Evolutionary conservation across 2,329 filamentous ascomycete genomes (phyloP).

Genomic region (Catunica adiposa): DNA sequence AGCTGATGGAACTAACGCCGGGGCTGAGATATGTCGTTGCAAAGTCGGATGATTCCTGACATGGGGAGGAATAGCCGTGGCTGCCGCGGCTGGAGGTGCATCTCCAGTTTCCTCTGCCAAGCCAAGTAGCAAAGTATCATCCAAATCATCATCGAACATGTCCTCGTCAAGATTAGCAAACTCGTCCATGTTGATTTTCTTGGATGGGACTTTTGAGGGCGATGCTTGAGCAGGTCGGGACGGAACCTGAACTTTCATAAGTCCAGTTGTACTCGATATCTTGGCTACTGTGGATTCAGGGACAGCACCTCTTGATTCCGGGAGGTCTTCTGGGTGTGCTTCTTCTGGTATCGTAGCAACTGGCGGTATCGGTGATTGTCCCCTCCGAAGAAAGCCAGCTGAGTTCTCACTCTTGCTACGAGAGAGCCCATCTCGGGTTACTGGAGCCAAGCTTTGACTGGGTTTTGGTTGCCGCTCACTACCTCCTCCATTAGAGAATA

Average conservation of each 20-base stretch:
- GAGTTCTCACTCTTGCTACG: constrained; percentile 11
- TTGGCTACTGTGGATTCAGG: neutral
- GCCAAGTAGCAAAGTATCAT: constrained; percentile 9
- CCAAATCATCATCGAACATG: constrained; percentile 15
- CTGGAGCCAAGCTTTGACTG: neutral
- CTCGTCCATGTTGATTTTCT: constrained; percentile 4
- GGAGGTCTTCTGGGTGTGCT: neutral
- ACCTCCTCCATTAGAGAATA: neutral
- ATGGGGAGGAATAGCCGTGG: neutral
- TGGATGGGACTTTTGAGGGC: neutral
- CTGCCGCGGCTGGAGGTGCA: constrained; percentile 6
- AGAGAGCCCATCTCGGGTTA: neutral
- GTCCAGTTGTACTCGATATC: neutral
- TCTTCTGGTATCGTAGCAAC: neutral
- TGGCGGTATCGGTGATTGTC: neutral
- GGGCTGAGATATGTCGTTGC: neutral
- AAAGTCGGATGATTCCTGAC: neutral
- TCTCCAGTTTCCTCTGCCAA: constrained; percentile 4
- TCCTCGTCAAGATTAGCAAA: constrained; percentile 14
- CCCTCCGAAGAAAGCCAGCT: neutral
- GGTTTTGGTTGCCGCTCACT: neutral
- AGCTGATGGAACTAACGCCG: neutral
- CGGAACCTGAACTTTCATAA: neutral
- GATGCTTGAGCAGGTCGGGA: neutral
- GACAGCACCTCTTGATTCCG: neutral